phyloP scores from a whole-genome alignment of 352 stramenopile genomes.

The Phytophthora idaei region DNA sequence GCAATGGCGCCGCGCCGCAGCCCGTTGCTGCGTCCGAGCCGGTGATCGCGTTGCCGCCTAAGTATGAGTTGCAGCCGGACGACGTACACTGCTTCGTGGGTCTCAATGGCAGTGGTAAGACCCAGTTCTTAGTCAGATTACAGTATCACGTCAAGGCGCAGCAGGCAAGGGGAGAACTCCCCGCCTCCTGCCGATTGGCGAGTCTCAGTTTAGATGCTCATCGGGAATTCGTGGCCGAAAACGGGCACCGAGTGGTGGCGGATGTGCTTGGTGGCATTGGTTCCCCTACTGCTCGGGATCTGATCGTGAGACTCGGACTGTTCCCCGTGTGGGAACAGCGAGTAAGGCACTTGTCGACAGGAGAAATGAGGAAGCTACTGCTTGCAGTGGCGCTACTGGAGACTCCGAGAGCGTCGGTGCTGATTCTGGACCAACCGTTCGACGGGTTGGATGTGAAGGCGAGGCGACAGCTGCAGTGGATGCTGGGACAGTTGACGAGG shows the following conservation, averaged over 20 bases:
- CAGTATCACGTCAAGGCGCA: conserved; percentile 39
- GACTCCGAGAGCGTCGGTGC: conserved; percentile 68
- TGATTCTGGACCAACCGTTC: conserved; percentile 94
- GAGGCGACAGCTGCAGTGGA: conserved; percentile 76
- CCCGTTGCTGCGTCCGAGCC: conserved; percentile 20
- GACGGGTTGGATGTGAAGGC: conserved; percentile 92
- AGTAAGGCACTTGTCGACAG: conserved; percentile 90
- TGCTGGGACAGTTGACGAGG: conserved; percentile 83
- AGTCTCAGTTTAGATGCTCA: conserved; percentile 89
- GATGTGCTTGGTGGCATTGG: conserved; percentile 76
- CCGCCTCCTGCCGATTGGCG: conserved; percentile 38
- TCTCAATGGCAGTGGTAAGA: conserved; percentile 76
- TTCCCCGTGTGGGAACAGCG: conserved; percentile 86
- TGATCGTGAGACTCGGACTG: conserved; percentile 93
- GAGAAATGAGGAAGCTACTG: conserved; percentile 93
- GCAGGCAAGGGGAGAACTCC: conserved; percentile 27
- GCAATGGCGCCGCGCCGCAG: conserved; percentile 10
- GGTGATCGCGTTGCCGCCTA: conserved; percentile 43
- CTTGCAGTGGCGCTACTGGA: conserved; percentile 84
- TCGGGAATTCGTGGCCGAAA: conserved; percentile 67
- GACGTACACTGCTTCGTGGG: conserved; percentile 78
- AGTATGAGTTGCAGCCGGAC: conserved; percentile 50
- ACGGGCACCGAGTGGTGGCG: conserved; percentile 60
- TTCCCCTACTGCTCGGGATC: conserved; percentile 76
- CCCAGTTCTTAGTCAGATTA: conserved; percentile 54